Evolutionary conservation across 768 basidiomycete genomes (phyloP), one percentile per base, ranked within the genome.

Genomic region (Clitopilus passeckerianus): DNA sequence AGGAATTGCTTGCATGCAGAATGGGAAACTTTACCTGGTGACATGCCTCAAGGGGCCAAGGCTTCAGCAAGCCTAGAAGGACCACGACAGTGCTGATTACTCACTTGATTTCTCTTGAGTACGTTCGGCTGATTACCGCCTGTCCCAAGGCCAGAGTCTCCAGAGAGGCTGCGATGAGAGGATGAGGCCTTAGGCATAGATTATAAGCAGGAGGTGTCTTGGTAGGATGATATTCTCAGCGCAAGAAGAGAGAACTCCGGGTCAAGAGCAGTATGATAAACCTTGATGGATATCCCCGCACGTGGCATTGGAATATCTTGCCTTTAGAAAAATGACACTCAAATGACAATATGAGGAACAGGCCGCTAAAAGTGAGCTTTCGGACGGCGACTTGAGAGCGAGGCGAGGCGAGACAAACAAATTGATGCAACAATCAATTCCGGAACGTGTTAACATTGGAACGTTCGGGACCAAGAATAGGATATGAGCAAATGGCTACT

Each of bases 71-170:
- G 27, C 27, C 27, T 30, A 30, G 27, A 30, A 30, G 27, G 27
- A 7, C 27, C 27, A 24, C 20, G 59, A 35, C 34, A 30, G n/a
- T 54, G 41, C 6, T 37, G 23, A 59, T 15, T 41, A 67, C 75
- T 44, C 57, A 79, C 82, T 68, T 82, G 82, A 62, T 84, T 84
- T 56, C 82, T 70, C 64, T 82, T 84, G 27, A 82, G 70, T 27
- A 81, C 79, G 66, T 79, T 82, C 3, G 78, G 77, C 62, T 79
- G 76, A 46, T 70, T 63, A 58, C 68, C 67, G 43, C 67, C 58
- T 12, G 69, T 46, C 34, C 69, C 56, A 52, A 70, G 68, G 63
- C 68, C 66, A 35, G 70, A 66, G n/a, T 33, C 30, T 10, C 35
- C 54, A 65, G 67, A 62, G 24, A 66, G 59, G n/a, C 63, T 59